Percentiles rank a stretch among this genome's conserved stretches.
Evolutionary conservation across 306 rosid genomes (phyloP).

Genomic region (Cucumis hystrix): DNA sequence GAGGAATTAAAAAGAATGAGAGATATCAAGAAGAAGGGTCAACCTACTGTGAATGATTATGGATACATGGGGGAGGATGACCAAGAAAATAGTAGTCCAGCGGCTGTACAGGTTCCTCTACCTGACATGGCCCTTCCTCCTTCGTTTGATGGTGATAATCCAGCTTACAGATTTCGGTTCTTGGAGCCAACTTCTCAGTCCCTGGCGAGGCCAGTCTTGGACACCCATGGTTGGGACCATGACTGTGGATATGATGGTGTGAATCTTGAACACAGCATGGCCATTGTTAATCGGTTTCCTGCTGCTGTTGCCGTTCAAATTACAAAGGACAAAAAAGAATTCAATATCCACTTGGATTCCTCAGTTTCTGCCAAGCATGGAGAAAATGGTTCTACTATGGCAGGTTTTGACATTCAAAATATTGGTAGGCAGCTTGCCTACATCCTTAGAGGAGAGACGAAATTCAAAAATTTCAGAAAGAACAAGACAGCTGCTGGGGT

Average conservation of each 20-base stretch:
- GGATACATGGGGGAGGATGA: conserved; percentile 64
- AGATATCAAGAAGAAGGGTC: conserved; percentile 72
- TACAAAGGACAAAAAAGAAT: conserved; percentile 94
- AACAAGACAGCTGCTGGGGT: conserved; percentile 80
- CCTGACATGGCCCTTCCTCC: conserved; percentile 94
- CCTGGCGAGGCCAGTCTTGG: conserved; percentile 87
- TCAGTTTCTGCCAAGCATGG: conserved; percentile 80
- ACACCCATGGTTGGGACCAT: conserved; percentile 96
- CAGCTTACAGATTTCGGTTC: conserved; percentile 89
- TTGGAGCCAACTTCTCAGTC: conserved; percentile 94
- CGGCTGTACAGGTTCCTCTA: conserved; percentile 91
- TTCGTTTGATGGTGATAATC: conserved; percentile 84
- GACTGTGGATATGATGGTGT: conserved; percentile 98
- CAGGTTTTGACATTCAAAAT: conserved; percentile 91
- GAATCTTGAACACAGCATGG: conserved; percentile 65
- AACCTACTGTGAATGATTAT: conserved; percentile 25
- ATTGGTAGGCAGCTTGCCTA: conserved; percentile 48
- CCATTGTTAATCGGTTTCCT: conserved; percentile 58
- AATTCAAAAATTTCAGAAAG: conserved; percentile 58
- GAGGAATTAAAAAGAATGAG: conserved; percentile 91
- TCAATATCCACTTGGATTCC: conserved; percentile 89
- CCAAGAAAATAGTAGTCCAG: conserved; percentile 66
- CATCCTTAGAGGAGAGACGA: conserved; percentile 61
- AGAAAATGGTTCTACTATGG: conserved; percentile 80
- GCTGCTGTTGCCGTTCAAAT: conserved; percentile 69